Evolutionary conservation across 441 rosid species (phyloP).

Genomic region (Sinapis alba): DNA sequence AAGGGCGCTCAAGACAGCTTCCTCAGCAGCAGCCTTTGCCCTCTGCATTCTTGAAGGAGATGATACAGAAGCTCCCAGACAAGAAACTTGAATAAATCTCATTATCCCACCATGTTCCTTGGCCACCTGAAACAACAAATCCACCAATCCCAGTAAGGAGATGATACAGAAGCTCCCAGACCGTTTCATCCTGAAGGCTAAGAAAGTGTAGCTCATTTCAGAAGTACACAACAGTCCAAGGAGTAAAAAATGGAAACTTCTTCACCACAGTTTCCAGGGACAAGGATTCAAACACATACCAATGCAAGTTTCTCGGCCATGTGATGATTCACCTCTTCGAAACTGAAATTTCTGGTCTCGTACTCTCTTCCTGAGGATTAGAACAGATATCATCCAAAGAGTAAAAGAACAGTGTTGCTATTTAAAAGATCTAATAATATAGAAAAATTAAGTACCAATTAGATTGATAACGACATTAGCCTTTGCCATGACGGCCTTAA

Average conservation of each 20-base stretch:
- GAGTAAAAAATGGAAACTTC: background rate
- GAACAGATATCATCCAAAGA: slow-evolving; percentile 8
- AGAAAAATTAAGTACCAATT: slow-evolving; percentile 58
- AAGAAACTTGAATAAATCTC: slow-evolving; percentile 97
- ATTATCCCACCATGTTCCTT: slow-evolving; percentile 98
- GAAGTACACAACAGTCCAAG: slow-evolving; percentile 10
- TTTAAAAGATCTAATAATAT: background rate
- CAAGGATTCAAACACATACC: slow-evolving; percentile 49
- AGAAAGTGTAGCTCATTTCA: slow-evolving; percentile 12
- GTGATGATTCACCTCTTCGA: slow-evolving; percentile 86
- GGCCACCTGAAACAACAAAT: slow-evolving; percentile 65
- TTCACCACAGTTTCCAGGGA: slow-evolving; percentile 12
- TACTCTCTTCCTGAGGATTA: slow-evolving; percentile 72
- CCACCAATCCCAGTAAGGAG: slow-evolving; percentile 9
- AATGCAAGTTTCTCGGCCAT: slow-evolving; percentile 85
- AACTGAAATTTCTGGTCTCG: slow-evolving; percentile 93
- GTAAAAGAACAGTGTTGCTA: background rate
- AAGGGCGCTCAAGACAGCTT: slow-evolving; percentile 75
- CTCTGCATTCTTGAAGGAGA: slow-evolving; percentile 83
- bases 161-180: too few relatives aligned
- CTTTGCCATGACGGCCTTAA: slow-evolving; percentile 99
- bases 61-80: slow-evolving; percentile 84
- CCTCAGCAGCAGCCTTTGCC: slow-evolving; percentile 96
- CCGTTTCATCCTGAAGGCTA: background rate
- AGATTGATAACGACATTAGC: slow-evolving; percentile 99